A percentile compares a stretch with the other conserved stretches of the same genome.
phyloP scores from a whole-genome alignment of 345 rosid species.

The Citrus mangshanensis region DNA sequence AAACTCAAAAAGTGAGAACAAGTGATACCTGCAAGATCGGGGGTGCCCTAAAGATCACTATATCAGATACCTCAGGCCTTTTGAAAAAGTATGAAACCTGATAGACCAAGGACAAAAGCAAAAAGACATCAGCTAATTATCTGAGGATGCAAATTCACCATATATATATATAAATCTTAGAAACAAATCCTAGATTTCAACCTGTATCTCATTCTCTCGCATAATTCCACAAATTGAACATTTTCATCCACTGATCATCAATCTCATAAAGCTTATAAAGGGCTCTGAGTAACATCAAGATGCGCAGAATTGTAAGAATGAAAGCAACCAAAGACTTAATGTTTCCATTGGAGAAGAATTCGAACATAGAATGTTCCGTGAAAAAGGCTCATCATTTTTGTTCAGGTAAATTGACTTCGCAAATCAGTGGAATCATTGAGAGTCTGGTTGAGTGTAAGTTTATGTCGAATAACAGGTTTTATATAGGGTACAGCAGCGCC shows the following conservation, averaged over 20 bases:
- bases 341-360: neutral
- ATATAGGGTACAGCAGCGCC: neutral
- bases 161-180: neutral
- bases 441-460: too few species aligned
- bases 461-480: neutral
- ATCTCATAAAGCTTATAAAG: neutral
- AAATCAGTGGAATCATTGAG: too few species aligned
- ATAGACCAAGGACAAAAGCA: slow-evolving; percentile 5
- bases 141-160: neutral
- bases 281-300: neutral
- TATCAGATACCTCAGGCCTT: slow-evolving; percentile 80
- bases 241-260: neutral
- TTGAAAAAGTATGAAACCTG: slow-evolving; percentile 84
- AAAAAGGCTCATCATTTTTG: neutral
- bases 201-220: neutral
- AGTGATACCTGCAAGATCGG: slow-evolving; percentile 56
- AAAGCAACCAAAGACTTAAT: neutral
- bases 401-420: neutral
- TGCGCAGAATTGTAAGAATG: neutral
- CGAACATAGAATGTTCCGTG: neutral
- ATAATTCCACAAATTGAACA: neutral
- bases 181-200: neutral
- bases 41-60: slow-evolving; percentile 88
- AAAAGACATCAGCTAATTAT: neutral
- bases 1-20: neutral